Evolutionary conservation across 2,329 filamentous ascomycete species (phyloP), one percentile per base, ranked within the genome.

Genomic region (Ophiostoma populinum): DNA sequence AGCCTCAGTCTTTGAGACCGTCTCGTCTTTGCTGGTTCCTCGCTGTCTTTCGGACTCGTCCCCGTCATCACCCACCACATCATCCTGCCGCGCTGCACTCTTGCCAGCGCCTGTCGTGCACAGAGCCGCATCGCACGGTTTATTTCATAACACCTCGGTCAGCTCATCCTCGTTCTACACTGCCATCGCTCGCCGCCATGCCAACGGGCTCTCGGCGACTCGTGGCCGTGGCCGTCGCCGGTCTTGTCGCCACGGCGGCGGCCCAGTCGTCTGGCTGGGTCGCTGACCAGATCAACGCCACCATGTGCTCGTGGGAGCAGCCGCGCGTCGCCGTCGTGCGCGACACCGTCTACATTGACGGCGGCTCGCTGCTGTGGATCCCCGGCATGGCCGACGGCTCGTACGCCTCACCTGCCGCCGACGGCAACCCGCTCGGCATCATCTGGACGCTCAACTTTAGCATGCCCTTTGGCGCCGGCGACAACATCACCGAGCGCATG

Each of bases 291-390:
- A 52, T 69, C 35, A 73, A 67, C 46, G 59, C 66, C 6, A 65
- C 63, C 11, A 67, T 79, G 49, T 78, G 72, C 49, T 52, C 50
- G 32, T 79, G 75, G 75, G 35, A 49, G 33, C 53, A 59, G 44
- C 54, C 55, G 11, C 53, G 59, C 75, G 73, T 62, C 41, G 63
- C 65, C 24, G 52, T 73, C 3, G 52, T 79, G 24, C 63, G 63
- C 27, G 71, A 80, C 45, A 72, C 63, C 2, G 53, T 78, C 12
- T 80, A 76, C 46, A 50, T 80, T 16, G 74, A 80, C 48, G 75
- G 75, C 24, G 75, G 75, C 4, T 42, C 49, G 27, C 49, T 75
- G 9, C 59, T 42, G 40, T 78, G 73, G 70, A 42, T 53, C 22
- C 59, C 61, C 3, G 62, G 62, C 9, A 45, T 67, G 34, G 49